Conservation (phyloP, 129 eudicot genomes). For the Apium graveolens region DNA sequence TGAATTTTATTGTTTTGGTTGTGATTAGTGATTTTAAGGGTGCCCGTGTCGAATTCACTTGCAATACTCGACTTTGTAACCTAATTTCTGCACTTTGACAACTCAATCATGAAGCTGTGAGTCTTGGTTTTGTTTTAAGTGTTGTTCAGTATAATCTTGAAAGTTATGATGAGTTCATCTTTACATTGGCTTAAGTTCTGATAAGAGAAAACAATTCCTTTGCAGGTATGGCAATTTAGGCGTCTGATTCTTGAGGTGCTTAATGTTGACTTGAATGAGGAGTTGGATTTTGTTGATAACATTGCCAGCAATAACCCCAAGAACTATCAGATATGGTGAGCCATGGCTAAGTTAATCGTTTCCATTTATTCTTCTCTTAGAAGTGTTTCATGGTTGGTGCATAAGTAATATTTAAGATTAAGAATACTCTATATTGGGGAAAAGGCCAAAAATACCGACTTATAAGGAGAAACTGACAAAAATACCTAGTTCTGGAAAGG, state of each 20-base stretch:
- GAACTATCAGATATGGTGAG: constrained; percentile 94
- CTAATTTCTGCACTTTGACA: neutral
- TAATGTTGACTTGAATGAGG: constrained; percentile 52
- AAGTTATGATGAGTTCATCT: neutral
- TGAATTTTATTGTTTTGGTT: neutral
- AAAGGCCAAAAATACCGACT: too few species aligned
- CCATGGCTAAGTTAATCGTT: constrained; percentile 3
- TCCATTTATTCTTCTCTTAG: neutral
- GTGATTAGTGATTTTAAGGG: neutral
- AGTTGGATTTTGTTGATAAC: constrained; percentile 54
- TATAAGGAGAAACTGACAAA: too few species aligned
- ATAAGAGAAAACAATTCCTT: neutral
- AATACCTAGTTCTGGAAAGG: too few species aligned
- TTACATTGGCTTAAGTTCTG: neutral
- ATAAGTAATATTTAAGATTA: neutral
- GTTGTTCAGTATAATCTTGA: neutral
- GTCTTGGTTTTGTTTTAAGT: neutral
- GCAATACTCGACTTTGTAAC: too few species aligned
- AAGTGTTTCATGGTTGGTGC: constrained; percentile 2
- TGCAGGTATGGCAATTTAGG: constrained; percentile 13
- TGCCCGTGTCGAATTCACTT: neutral
- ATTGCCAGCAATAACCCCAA: constrained; percentile 70
- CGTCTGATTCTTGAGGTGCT: constrained; percentile 16
- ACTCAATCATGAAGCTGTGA: neutral
- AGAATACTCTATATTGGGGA: neutral